Evolutionary conservation across 163 green algal species (phyloP).

Genomic region (Coccomyxa subellipsoidea): DNA sequence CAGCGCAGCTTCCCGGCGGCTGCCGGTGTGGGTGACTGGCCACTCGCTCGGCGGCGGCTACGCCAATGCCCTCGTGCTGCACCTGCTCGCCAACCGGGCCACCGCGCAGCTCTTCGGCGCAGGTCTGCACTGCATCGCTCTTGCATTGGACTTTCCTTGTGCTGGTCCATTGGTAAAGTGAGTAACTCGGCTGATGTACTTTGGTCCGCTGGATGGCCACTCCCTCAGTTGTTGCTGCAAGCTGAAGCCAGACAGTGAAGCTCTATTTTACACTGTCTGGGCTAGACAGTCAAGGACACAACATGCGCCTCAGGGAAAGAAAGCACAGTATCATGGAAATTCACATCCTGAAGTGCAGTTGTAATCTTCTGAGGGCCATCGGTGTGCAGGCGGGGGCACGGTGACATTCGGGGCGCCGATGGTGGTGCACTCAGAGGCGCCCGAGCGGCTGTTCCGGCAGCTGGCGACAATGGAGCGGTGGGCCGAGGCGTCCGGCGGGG

Average conservation of each 20-base stretch:
- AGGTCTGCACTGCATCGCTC: constrained; percentile 7
- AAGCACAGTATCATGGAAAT: too few relatives aligned
- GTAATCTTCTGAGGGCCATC: too few relatives aligned
- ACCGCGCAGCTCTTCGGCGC: constrained; percentile 22
- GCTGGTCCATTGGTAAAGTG: too few relatives aligned
- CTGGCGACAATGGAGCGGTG: constrained; percentile 13
- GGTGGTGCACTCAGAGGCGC: constrained; percentile 21
- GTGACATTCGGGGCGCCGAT: constrained; percentile 33
- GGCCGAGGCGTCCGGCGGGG: constrained; percentile 10
- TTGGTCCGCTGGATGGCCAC: too few relatives aligned
- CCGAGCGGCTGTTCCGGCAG: constrained; percentile 17
- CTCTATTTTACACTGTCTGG: too few relatives aligned
- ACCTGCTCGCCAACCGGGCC: constrained; percentile 21
- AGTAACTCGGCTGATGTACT: too few relatives aligned
- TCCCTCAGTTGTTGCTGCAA: too few relatives aligned
- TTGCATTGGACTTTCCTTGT: too few relatives aligned
- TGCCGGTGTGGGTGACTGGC: constrained; percentile 30
- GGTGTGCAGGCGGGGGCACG: constrained; percentile 23
- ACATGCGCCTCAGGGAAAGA: too few relatives aligned
- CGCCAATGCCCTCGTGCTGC: constrained; percentile 29
- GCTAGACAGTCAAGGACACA: too few relatives aligned
- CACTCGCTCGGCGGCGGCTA: constrained; percentile 32
- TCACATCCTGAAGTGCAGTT: too few relatives aligned
- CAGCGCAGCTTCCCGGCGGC: not conserved
- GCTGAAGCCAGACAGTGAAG: too few relatives aligned